Evolutionary conservation across 2,329 filamentous ascomycete species (phyloP).

Genomic region (Diaporthe citrichinensis): DNA sequence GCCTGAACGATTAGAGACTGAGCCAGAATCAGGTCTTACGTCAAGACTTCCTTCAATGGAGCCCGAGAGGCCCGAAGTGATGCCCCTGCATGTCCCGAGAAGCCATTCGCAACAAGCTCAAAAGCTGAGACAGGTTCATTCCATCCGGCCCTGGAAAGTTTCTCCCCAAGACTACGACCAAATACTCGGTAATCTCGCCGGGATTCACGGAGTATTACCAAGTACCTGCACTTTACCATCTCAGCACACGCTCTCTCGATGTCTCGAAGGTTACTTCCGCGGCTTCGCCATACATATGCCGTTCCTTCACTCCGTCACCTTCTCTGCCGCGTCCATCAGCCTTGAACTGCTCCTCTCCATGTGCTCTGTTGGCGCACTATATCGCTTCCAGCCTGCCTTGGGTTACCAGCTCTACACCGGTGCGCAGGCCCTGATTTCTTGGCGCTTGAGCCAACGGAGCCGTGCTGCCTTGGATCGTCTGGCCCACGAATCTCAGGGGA

Average conservation of each 20-base stretch:
- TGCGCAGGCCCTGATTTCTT: background rate
- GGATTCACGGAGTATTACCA: background rate
- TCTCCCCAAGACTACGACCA: background rate
- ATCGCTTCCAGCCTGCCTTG: constrained; percentile 63
- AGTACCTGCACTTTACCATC: background rate
- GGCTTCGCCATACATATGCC: constrained; percentile 11
- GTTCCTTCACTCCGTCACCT: constrained; percentile 43
- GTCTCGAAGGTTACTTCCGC: constrained; percentile 1
- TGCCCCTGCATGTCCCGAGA: background rate
- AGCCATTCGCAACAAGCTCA: background rate
- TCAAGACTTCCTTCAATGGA: background rate
- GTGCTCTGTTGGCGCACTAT: constrained; percentile 63
- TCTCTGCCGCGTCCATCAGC: constrained; percentile 40
- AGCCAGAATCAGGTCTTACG: background rate
- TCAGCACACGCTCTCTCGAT: background rate
- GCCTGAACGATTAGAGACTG: background rate
- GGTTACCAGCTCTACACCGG: constrained; percentile 47
- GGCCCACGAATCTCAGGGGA: background rate
- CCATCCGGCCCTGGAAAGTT: background rate
- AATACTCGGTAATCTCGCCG: background rate
- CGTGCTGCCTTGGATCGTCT: constrained; percentile 56
- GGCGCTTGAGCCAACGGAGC: constrained; percentile 55
- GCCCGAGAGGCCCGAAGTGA: background rate
- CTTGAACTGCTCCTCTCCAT: constrained; percentile 63
- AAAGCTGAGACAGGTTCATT: background rate